Conservation (phyloP, 169 alveolate genomes). For the Plasmodium reichenowi region DNA sequence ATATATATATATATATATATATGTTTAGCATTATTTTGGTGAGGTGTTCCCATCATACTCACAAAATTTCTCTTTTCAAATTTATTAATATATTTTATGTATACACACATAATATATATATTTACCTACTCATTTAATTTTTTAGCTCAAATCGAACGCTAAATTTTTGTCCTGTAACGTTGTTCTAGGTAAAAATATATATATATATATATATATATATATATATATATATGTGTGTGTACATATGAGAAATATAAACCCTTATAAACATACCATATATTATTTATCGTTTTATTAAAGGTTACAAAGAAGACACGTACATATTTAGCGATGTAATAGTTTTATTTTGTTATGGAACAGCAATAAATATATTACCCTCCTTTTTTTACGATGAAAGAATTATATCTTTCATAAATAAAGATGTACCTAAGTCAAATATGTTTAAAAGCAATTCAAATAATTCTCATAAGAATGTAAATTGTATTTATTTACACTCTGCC, state of each 20-base stretch:
- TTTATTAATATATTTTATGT: too few relatives aligned
- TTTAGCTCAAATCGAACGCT: constrained; percentile 74
- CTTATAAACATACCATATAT: neutral
- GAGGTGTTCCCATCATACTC: too few relatives aligned
- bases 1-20: neutral
- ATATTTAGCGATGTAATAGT: constrained; percentile 70
- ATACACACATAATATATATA: neutral
- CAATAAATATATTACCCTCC: constrained; percentile 52
- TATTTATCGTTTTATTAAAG: constrained; percentile 6
- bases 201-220: neutral
- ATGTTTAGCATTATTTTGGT: too few relatives aligned
- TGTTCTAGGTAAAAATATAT: constrained; percentile 24
- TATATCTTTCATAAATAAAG: constrained; percentile 23
- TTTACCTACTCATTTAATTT: neutral
- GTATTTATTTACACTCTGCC: constrained; percentile 67
- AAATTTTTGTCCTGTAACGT: constrained; percentile 68
- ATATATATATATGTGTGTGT: neutral
- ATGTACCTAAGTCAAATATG: constrained; percentile 1
- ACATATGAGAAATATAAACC: neutral
- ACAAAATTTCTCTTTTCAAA: too few relatives aligned
- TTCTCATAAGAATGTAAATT: constrained; percentile 16
- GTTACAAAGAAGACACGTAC: constrained; percentile 74
- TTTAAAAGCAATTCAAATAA: constrained; percentile 1
- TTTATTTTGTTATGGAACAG: constrained; percentile 71
- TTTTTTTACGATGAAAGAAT: constrained; percentile 61